Evolutionary conservation across 2,329 filamentous ascomycete genomes (phyloP).

Genomic region (Cytospora piceicola): DNA sequence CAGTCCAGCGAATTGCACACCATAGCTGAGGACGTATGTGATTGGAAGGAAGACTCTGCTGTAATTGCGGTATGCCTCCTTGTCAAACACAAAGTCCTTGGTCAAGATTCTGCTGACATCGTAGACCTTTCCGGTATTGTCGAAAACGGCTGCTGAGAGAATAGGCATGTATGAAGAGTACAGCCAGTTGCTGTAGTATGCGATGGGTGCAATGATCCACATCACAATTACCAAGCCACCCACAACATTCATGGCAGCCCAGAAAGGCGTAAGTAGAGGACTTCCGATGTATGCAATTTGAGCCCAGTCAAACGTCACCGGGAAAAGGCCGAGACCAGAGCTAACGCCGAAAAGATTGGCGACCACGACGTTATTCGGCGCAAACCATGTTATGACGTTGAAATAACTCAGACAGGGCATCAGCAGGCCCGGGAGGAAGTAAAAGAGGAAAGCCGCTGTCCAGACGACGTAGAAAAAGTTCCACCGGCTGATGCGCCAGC

Average conservation of each 20-base stretch:
- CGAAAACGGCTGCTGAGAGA: slow-evolving; percentile 81
- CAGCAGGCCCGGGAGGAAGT: slow-evolving; percentile 81
- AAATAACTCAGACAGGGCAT: slow-evolving; percentile 88
- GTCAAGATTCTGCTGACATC: slow-evolving; percentile 82
- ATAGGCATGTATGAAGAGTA: slow-evolving; percentile 88
- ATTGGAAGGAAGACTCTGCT: slow-evolving; percentile 84
- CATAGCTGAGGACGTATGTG: slow-evolving; percentile 86
- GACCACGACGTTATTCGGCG: slow-evolving; percentile 81
- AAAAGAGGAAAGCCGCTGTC: slow-evolving; percentile 73
- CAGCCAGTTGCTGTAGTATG: slow-evolving; percentile 80
- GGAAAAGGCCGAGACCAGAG: slow-evolving; percentile 83
- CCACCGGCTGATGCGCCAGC: slow-evolving; percentile 82
- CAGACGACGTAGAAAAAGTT: slow-evolving; percentile 82
- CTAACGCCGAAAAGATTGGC: slow-evolving; percentile 85
- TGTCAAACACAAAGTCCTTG: slow-evolving; percentile 76
- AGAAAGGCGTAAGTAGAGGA: slow-evolving; percentile 80
- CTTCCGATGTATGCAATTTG: slow-evolving; percentile 89
- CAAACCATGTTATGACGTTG: slow-evolving; percentile 87
- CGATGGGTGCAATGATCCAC: slow-evolving; percentile 80
- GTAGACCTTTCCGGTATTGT: slow-evolving; percentile 80
- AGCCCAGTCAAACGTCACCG: slow-evolving; percentile 89
- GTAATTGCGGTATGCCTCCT: slow-evolving; percentile 76
- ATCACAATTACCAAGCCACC: slow-evolving; percentile 80
- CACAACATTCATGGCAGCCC: slow-evolving; percentile 84
- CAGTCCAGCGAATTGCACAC: slow-evolving; percentile 81